Percentiles rank a stretch among this genome's conserved stretches.
Evolutionary conservation across 148 eudicot genomes (phyloP).

Genomic region (Rhododendron simsii): DNA sequence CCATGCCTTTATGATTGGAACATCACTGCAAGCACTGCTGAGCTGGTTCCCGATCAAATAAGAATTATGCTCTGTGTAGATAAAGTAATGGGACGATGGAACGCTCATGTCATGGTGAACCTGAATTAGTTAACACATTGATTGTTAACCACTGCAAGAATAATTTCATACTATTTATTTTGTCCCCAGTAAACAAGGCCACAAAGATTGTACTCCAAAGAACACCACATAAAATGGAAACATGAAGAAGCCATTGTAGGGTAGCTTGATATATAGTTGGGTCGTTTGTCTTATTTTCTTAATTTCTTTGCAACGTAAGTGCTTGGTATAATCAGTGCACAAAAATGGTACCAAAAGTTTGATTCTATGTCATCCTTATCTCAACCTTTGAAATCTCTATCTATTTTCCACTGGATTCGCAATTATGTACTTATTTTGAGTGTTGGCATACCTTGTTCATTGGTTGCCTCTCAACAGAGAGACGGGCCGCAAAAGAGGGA

Average conservation of each 20-base stretch:
- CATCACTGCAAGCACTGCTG: constrained; percentile 77
- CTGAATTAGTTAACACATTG: constrained; percentile 22
- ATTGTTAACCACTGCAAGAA: background rate
- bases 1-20: constrained; percentile 63
- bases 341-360: background rate
- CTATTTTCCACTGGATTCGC: background rate
- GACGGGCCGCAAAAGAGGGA: background rate
- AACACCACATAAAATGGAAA: background rate
- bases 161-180: background rate
- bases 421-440: background rate
- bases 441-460: background rate
- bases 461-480: background rate
- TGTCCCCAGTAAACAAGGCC: background rate
- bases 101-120: constrained; percentile 79
- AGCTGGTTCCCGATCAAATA: constrained; percentile 76
- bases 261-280: background rate
- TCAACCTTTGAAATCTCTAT: background rate
- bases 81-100: constrained; percentile 81
- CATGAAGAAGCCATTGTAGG: background rate
- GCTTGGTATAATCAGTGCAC: background rate
- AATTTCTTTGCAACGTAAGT: constrained; percentile 24
- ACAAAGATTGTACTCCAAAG: background rate
- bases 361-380: background rate
- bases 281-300: background rate
- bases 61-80: constrained; percentile 85